These are phyloP conservation scores for Candida xiaguanensis DNA, from an alignment of 805 yeast species.

Conservation along the genomic window DNA sequence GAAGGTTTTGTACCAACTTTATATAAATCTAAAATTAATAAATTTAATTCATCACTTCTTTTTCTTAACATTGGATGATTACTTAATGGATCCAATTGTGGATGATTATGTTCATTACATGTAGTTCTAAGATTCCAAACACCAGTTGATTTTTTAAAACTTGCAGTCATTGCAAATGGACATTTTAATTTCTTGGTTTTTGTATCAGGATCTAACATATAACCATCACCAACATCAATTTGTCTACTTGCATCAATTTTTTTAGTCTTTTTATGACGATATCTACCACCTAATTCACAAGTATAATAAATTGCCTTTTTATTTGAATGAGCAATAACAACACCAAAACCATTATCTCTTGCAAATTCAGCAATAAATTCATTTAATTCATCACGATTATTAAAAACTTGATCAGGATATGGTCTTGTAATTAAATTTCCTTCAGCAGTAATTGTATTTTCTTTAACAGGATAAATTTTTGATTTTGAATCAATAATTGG, in stretches of 20 bases:
- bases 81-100: conserved; percentile 51
- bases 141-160: conserved; percentile 45
- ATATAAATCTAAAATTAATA: conserved; percentile 48
- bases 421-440: conserved; percentile 53
- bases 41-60: conserved; percentile 49
- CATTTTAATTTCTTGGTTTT: conserved; percentile 52
- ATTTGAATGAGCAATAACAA: conserved; percentile 57
- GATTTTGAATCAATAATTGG: conserved; percentile 39
- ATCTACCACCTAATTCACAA: conserved; percentile 55
- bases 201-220: conserved; percentile 37
- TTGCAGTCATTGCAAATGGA: conserved; percentile 59
- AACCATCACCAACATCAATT: conserved; percentile 29
- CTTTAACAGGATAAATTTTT: conserved; percentile 40
- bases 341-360: conserved; percentile 54
- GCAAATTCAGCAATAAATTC: conserved; percentile 56
- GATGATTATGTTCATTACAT: conserved; percentile 57
- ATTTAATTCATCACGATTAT: conserved; percentile 46
- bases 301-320: conserved; percentile 57
- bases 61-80: conserved; percentile 57
- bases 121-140: conserved; percentile 52
- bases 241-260: conserved; percentile 18
- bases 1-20: conserved; percentile 55
- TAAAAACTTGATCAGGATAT: conserved; percentile 51
- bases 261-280: conserved; percentile 46
- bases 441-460: conserved; percentile 44